Evolutionary conservation across 148 eudicot species (phyloP).

Genomic region (Persicaria maculosa): DNA sequence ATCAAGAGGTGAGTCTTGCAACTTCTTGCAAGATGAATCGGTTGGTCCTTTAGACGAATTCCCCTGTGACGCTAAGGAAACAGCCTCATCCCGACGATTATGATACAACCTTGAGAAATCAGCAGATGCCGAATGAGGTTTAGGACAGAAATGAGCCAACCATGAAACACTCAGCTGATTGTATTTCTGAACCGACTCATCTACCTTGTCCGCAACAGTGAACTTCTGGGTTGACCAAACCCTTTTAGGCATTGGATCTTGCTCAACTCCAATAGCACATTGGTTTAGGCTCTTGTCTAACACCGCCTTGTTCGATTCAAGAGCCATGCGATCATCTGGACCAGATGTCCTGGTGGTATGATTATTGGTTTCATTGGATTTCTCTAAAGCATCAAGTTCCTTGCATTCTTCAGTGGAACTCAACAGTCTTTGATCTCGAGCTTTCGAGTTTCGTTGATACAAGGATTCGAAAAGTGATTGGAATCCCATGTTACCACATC

Average conservation of each 20-base stretch:
- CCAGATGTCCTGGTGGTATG: slow-evolving; percentile 10
- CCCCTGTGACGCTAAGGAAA: slow-evolving; percentile 12
- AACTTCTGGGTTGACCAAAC: neutral
- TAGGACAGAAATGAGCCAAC: slow-evolving; percentile 40
- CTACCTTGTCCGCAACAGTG: neutral
- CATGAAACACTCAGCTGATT: slow-evolving; percentile 30
- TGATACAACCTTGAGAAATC: slow-evolving; percentile 7
- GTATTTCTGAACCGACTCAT: neutral
- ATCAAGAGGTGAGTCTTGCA: neutral
- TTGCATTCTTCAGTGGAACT: slow-evolving; percentile 14
- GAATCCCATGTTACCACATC: slow-evolving; percentile 31
- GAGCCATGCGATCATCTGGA: neutral
- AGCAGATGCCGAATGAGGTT: slow-evolving; percentile 9
- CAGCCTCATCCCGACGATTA: neutral
- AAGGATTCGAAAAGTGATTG: slow-evolving; percentile 39
- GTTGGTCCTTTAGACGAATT: neutral
- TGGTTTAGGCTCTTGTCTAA: slow-evolving; percentile 10
- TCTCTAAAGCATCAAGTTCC: slow-evolving; percentile 17
- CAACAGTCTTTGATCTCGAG: neutral
- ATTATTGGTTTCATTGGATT: neutral
- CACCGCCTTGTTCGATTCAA: neutral
- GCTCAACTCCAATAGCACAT: slow-evolving; percentile 5
- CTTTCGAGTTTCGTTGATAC: slow-evolving; percentile 21
- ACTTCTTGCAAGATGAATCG: neutral
- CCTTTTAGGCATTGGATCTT: neutral